phyloP scores from a whole-genome alignment of 2,329 filamentous ascomycete species.

The Huntiella savannae region DNA sequence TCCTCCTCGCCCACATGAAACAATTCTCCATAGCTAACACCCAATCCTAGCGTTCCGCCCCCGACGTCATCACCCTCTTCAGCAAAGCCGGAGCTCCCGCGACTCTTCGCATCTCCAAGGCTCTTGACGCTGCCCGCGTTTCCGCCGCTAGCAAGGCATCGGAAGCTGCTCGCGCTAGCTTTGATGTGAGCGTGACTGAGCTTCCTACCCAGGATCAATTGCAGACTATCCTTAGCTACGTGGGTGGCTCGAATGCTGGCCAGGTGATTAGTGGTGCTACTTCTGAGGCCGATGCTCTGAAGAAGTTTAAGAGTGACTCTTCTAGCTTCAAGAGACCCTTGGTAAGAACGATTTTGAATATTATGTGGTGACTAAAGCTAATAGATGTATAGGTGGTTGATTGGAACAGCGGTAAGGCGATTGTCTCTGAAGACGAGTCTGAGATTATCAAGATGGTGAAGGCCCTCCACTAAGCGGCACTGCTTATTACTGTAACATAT shows the following conservation, averaged over 20 bases:
- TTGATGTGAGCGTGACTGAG: slow-evolving; percentile 75
- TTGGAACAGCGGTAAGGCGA: slow-evolving; percentile 77
- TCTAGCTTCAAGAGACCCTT: slow-evolving; percentile 57
- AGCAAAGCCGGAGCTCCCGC: slow-evolving; percentile 59
- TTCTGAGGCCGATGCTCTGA: slow-evolving; percentile 58
- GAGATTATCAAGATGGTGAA: slow-evolving; percentile 72
- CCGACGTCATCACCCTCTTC: slow-evolving; percentile 91
- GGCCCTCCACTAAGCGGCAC: slow-evolving; percentile 20
- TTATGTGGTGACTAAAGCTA: slow-evolving; percentile 14
- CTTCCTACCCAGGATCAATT: slow-evolving; percentile 69
- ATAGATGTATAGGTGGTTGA: slow-evolving; percentile 44
- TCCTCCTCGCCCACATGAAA: slow-evolving; percentile 4
- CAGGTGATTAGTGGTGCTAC: slow-evolving; percentile 54
- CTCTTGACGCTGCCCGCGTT: slow-evolving; percentile 53
- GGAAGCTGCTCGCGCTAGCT: slow-evolving; percentile 39
- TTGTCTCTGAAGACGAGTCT: slow-evolving; percentile 63
- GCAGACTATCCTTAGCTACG: slow-evolving; percentile 65
- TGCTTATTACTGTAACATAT: neutral
- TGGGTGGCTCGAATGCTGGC: slow-evolving; percentile 42
- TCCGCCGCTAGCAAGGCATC: slow-evolving; percentile 20
- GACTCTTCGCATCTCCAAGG: slow-evolving; percentile 52
- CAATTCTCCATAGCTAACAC: neutral
- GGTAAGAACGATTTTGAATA: slow-evolving; percentile 24
- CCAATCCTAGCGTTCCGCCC: slow-evolving; percentile 20
- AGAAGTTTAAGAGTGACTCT: slow-evolving; percentile 51